These are phyloP conservation scores for Paraglomus occultum DNA, from an alignment of 192 early-diverging fungal species.

Conservation along the genomic window DNA sequence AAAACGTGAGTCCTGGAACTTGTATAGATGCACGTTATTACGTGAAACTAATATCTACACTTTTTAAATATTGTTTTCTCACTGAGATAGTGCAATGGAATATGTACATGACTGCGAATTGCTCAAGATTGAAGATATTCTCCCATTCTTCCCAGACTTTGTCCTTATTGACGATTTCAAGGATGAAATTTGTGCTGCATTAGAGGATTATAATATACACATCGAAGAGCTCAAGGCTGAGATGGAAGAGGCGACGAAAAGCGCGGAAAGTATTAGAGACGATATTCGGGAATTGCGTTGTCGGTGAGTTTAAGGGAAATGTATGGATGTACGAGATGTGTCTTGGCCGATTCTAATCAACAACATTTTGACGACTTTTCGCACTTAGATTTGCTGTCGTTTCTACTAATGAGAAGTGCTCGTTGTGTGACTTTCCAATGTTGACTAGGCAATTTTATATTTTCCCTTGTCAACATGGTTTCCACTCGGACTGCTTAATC, in stretches of 20 bases:
- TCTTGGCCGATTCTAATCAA: constrained; percentile 1
- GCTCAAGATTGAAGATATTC: constrained; percentile 91
- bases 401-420: constrained; percentile 72
- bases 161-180: constrained; percentile 97
- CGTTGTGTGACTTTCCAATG: constrained; percentile 73
- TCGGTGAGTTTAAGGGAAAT: constrained; percentile 61
- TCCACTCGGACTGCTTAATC: constrained; percentile 91
- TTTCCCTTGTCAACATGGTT: constrained; percentile 94
- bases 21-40: too few relatives aligned
- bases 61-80: constrained; percentile 3
- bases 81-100: constrained; percentile 68
- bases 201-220: constrained; percentile 91
- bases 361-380: neutral
- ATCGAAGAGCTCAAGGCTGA: constrained; percentile 85
- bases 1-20: constrained; percentile 53
- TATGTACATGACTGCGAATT: constrained; percentile 78
- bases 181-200: constrained; percentile 86
- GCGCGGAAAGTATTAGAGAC: constrained; percentile 87
- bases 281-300: constrained; percentile 87
- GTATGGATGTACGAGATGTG: constrained; percentile 8
- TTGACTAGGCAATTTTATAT: constrained; percentile 88
- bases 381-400: constrained; percentile 59
- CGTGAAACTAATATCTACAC: too few relatives aligned
- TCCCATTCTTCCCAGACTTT: constrained; percentile 98
- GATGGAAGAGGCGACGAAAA: constrained; percentile 95